These are phyloP conservation scores for Stentor roeselii DNA, from an alignment of 73 alveolate genomes.

Conservation along the genomic window DNA sequence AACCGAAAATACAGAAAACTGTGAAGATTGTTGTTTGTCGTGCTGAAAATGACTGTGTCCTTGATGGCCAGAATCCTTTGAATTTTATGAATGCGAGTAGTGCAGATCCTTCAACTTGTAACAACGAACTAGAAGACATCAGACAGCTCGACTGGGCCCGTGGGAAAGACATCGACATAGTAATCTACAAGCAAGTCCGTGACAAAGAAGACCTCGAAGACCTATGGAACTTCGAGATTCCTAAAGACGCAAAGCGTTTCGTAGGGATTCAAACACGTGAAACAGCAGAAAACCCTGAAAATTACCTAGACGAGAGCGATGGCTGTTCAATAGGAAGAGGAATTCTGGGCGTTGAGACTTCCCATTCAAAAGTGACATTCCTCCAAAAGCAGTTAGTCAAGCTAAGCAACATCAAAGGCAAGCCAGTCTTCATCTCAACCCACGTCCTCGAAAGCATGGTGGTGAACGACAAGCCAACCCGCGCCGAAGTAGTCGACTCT, in stretches of 20 bases:
- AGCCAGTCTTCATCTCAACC: conserved; percentile 96
- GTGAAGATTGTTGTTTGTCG: conserved; percentile 1
- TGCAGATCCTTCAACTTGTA: background rate
- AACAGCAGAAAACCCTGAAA: background rate
- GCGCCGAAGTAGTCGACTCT: conserved; percentile 96
- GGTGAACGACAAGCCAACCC: conserved; percentile 96
- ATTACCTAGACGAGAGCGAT: conserved; percentile 53
- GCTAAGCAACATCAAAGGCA: conserved; percentile 74
- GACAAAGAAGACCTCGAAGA: background rate
- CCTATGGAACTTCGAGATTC: background rate
- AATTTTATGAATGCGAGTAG: background rate
- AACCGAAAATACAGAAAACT: background rate
- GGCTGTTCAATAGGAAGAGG: conserved; percentile 99
- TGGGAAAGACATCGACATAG: background rate
- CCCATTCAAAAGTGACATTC: conserved; percentile 90
- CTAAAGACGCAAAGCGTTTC: background rate
- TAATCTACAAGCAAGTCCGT: conserved; percentile 11
- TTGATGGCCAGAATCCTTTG: background rate
- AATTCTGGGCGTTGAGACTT: conserved; percentile 98
- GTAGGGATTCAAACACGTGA: conserved; percentile 17
- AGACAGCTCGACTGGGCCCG: conserved; percentile 19
- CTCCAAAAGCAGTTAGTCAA: conserved; percentile 95
- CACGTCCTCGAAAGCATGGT: conserved; percentile 98
- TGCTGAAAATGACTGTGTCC: conserved; percentile 15
- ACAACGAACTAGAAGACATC: conserved; percentile 19